Evolutionary conservation across 352 stramenopile species (phyloP).

Genomic region (Phytopythium ostracodes): DNA sequence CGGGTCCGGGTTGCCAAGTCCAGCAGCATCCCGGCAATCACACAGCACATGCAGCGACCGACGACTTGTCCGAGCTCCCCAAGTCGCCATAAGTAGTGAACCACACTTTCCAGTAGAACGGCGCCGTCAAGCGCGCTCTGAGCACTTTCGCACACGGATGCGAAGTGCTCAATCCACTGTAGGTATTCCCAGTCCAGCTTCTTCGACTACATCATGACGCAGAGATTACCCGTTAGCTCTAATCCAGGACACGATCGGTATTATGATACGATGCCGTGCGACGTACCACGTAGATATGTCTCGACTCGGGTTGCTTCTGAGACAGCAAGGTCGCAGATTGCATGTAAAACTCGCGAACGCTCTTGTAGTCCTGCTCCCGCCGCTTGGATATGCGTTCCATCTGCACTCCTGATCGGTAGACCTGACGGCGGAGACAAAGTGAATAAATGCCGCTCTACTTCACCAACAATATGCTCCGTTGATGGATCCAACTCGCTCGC

Average conservation of each 20-base stretch:
- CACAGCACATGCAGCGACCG: constrained; percentile 18
- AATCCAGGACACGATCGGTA: neutral
- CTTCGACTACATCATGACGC: constrained; percentile 26
- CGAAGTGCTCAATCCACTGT: constrained; percentile 61
- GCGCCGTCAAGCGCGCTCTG: constrained; percentile 24
- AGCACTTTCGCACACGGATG: constrained; percentile 35
- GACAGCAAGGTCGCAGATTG: constrained; percentile 21
- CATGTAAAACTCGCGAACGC: constrained; percentile 40
- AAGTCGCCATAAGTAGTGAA: constrained; percentile 26
- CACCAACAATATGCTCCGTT: constrained; percentile 5
- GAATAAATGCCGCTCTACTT: neutral
- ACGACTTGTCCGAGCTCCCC: constrained; percentile 11
- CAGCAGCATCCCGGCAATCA: constrained; percentile 22
- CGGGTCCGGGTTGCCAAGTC: constrained; percentile 6
- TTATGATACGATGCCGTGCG: neutral
- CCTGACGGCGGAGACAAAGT: constrained; percentile 14
- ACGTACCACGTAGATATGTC: constrained; percentile 27
- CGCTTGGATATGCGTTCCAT: constrained; percentile 41
- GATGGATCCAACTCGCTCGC: neutral
- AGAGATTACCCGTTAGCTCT: neutral
- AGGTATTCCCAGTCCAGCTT: constrained; percentile 48
- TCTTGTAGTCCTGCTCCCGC: constrained; percentile 19
- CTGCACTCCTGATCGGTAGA: constrained; percentile 60
- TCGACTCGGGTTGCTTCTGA: constrained; percentile 9
- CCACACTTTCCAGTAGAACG: constrained; percentile 32